Evolutionary conservation across 129 eudicot genomes (phyloP), one percentile per base, ranked within the genome.

Genomic region (Flaveria trinervia): DNA sequence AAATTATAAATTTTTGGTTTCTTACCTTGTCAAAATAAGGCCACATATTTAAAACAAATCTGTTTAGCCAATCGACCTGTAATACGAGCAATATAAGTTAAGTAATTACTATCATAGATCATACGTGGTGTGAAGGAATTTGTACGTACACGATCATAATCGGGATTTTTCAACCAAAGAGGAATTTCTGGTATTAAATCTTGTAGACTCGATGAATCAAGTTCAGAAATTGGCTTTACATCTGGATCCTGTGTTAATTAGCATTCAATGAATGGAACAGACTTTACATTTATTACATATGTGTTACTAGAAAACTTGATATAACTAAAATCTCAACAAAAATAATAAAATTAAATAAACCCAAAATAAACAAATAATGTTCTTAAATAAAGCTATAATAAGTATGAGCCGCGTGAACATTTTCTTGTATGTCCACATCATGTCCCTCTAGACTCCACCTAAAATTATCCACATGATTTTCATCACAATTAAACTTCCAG

Each of bases 1-100:
- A 12, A 45, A 2, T 23, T 10, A 15, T 61, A 26, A 44, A 16
- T 48, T 28, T 76, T 20, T n/a, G 48, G 48, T 65, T 72, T 56
- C 71, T 77, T 57, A 89, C 97, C 98, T 85, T 94, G 76, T 89
- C 92, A 55, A 94, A 85, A 80, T 81, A 94, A 81, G 98, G 98
- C 98, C 98, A 94, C 92, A 94, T 82, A 45, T 71, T 64, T n/a
- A 30, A 81, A 26, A 91, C 20, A 78, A 87, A 87, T 54, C 83
- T 83, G 79, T 94, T 94, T 65, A 92, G 50, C 96, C 98, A 94
- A 77, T 94, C 96, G 36, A 91, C 96, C 98, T 94, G 89, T 75
- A 73, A 75, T 18, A 45, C 1, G 18, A 44, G 15, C 14, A 28
- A 56, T 28, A 16, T 17, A 28, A 66, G 20, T 74, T 73, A 73